Percentiles rank a stretch among this genome's conserved stretches.
These are phyloP conservation scores for Rhodamnia rubescens DNA, from an alignment of 345 rosid genomes.

Conservation along the genomic window DNA sequence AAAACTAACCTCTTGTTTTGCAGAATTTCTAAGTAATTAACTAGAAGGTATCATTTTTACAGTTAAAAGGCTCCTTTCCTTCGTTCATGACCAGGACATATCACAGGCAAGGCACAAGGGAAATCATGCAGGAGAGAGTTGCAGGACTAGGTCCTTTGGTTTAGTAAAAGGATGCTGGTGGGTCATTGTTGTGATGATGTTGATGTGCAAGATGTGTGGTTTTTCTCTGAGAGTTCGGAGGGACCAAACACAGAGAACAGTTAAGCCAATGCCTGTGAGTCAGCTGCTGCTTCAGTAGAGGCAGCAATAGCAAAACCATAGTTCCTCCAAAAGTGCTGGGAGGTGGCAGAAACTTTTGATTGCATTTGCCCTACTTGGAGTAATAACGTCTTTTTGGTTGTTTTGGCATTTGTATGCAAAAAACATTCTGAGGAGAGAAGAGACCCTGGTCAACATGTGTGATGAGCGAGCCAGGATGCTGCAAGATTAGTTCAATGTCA, in stretches of 20 bases:
- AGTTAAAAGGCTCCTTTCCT: not conserved
- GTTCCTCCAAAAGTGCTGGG: slow-evolving; percentile 44
- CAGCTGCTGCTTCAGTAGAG: slow-evolving; percentile 32
- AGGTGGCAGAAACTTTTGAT: slow-evolving; percentile 58
- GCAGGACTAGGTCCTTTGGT: slow-evolving; percentile 10
- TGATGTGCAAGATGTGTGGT: slow-evolving; percentile 23
- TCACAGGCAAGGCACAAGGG: slow-evolving; percentile 4
- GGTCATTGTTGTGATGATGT: slow-evolving; percentile 24
- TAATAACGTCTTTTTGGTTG: slow-evolving; percentile 44
- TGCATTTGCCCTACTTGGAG: slow-evolving; percentile 37
- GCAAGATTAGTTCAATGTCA: slow-evolving; percentile 99
- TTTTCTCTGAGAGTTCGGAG: slow-evolving; percentile 14
- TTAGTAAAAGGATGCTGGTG: slow-evolving; percentile 39
- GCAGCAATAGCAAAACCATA: slow-evolving; percentile 38
- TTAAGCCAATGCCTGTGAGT: slow-evolving; percentile 19
- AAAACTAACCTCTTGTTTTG: not conserved
- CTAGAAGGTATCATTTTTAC: not conserved
- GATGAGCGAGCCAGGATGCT: slow-evolving; percentile 92
- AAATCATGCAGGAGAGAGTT: slow-evolving; percentile 7
- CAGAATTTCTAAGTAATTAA: not conserved
- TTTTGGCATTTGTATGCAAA: slow-evolving; percentile 35
- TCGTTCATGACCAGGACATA: no score
- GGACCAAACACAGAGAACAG: slow-evolving; percentile 12
- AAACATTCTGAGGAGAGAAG: slow-evolving; percentile 32
- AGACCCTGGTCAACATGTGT: slow-evolving; percentile 81